A percentile compares a stretch with the other conserved stretches of the same genome.
These are phyloP conservation scores for Eucalyptus tenuipes DNA, from an alignment of 345 rosid species.

Conservation along the genomic window DNA sequence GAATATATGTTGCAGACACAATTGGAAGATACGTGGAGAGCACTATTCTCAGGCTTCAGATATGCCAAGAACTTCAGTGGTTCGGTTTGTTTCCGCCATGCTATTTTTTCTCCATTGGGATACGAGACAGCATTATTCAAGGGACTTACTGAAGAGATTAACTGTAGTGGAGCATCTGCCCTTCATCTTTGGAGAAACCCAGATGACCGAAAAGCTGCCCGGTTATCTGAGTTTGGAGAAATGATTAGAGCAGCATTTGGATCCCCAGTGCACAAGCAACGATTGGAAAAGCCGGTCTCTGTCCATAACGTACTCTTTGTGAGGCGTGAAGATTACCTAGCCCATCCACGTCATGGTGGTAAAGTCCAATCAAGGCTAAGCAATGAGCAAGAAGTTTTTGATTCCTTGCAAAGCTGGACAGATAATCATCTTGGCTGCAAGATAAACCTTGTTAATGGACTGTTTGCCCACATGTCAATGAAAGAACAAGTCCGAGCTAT, in stretches of 20 bases:
- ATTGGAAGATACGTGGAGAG: conserved; percentile 82
- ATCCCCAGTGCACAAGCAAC: conserved; percentile 45
- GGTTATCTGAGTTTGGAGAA: conserved; percentile 88
- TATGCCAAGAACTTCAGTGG: conserved; percentile 72
- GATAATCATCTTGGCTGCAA: conserved; percentile 36
- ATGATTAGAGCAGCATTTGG: conserved; percentile 82
- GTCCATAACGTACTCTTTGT: conserved; percentile 67
- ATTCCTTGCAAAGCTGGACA: conserved; percentile 57
- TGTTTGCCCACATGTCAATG: conserved; percentile 89
- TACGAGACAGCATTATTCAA: conserved; percentile 73
- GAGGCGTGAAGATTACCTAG: conserved; percentile 87
- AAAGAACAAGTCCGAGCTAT: conserved; percentile 74
- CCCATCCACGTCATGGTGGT: conserved; percentile 87
- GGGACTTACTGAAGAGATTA: conserved; percentile 49
- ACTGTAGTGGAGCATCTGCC: conserved; percentile 60
- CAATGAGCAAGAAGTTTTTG: conserved; percentile 75
- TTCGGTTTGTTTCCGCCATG: conserved; percentile 83
- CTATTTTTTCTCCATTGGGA: conserved; percentile 73
- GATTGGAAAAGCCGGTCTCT: conserved; percentile 25
- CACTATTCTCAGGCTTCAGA: conserved; percentile 64
- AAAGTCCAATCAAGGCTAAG: conserved; percentile 73
- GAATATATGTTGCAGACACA: conserved; percentile 42
- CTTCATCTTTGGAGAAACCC: conserved; percentile 60
- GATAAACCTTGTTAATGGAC: conserved; percentile 71
- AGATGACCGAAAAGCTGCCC: conserved; percentile 47